Percentiles rank a stretch among this genome's conserved stretches.
Evolutionary conservation across 139 green algal species (phyloP).

Genomic region (Bryopsis sp.): DNA sequence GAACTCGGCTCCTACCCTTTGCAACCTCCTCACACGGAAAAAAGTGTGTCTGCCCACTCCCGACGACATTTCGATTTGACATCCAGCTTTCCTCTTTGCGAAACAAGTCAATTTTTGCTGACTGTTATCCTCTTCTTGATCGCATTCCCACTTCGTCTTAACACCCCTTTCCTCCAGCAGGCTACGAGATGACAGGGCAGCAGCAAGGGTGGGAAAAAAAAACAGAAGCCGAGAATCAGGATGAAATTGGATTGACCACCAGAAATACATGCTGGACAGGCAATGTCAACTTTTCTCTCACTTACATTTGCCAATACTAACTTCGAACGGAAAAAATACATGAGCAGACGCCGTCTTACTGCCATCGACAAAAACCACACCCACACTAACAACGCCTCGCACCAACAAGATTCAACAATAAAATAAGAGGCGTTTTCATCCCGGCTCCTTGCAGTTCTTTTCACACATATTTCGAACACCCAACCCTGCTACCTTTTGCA

Average conservation of each 20-base stretch:
- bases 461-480: too few species aligned
- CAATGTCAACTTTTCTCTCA: background rate
- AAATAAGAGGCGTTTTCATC: too few species aligned
- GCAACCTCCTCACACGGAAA: background rate
- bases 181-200: background rate
- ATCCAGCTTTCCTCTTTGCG: background rate
- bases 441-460: too few species aligned
- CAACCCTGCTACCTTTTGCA: too few species aligned
- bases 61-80: background rate
- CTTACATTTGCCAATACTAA: background rate
- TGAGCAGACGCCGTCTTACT: background rate
- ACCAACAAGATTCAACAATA: too few species aligned
- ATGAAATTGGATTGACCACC: too few species aligned
- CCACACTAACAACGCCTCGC: too few species aligned
- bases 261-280: background rate
- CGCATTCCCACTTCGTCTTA: background rate
- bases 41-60: background rate
- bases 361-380: too few species aligned
- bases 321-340: background rate
- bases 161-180: background rate
- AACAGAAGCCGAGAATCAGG: too few species aligned
- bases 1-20: background rate
- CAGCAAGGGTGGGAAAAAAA: background rate
- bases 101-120: background rate
- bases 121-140: background rate